A percentile compares a stretch with the other conserved stretches of the same genome.
Evolutionary conservation across 2,329 filamentous ascomycete species (phyloP).

Genomic region (Aureobasidium sp.): DNA sequence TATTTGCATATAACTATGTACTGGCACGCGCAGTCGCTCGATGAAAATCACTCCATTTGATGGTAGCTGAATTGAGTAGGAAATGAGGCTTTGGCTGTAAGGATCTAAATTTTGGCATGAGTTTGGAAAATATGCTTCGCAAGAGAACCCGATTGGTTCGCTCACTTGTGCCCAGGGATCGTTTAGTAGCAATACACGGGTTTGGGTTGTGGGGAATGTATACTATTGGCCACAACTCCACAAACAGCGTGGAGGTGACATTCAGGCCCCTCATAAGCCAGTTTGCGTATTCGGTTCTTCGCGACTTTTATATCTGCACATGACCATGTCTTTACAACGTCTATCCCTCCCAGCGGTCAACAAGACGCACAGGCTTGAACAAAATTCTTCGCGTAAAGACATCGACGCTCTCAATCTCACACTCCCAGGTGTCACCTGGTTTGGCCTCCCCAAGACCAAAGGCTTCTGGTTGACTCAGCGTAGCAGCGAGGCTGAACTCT

Average conservation of each 20-base stretch:
- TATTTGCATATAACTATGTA: too few relatives aligned
- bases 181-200: too few relatives aligned
- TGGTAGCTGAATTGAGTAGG: too few relatives aligned
- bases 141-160: too few relatives aligned
- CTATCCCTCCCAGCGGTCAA: slow-evolving; percentile 19
- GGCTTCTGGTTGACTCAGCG: neutral
- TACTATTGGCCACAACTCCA: too few relatives aligned
- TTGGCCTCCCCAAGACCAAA: slow-evolving; percentile 15
- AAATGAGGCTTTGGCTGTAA: too few relatives aligned
- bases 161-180: too few relatives aligned
- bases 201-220: too few relatives aligned
- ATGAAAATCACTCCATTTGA: too few relatives aligned
- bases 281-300: neutral
- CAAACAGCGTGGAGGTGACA: neutral
- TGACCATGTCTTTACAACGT: neutral
- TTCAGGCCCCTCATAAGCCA: neutral
- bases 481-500: slow-evolving; percentile 19
- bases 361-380: slow-evolving; percentile 32
- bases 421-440: slow-evolving; percentile 41
- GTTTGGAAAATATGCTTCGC: too few relatives aligned
- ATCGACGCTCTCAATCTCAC: slow-evolving; percentile 31
- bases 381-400: slow-evolving; percentile 25
- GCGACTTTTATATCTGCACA: neutral
- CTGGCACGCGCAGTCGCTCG: too few relatives aligned
- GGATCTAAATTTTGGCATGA: too few relatives aligned